Evolutionary conservation across 805 yeast genomes (phyloP).

Genomic region (Metschnikowia peoriensis): DNA sequence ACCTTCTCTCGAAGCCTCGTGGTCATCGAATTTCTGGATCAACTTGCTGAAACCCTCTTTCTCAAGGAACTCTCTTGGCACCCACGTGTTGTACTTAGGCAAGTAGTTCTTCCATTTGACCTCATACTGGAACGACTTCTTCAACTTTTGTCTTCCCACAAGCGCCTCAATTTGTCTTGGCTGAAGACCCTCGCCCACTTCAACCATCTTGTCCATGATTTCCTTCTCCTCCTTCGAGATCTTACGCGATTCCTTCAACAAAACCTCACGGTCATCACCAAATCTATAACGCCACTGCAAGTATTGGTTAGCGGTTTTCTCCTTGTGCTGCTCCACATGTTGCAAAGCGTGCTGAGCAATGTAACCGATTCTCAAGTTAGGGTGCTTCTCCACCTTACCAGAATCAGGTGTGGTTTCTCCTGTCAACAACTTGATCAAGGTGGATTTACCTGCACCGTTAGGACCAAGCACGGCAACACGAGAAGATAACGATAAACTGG

Average conservation of each 20-base stretch:
- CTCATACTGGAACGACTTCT: conserved; percentile 96
- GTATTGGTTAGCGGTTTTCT: conserved; percentile 96
- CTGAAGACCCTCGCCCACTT: conserved; percentile 83
- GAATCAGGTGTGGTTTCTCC: conserved; percentile 84
- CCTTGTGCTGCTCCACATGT: conserved; percentile 96
- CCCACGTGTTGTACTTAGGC: conserved; percentile 93
- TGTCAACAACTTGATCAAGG: conserved; percentile 87
- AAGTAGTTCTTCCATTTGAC: conserved; percentile 90
- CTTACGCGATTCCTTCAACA: conserved; percentile 85
- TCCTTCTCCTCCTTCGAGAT: conserved; percentile 72
- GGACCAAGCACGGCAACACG: conserved; percentile 97
- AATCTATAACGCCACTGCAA: conserved; percentile 97
- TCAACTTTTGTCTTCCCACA: conserved; percentile 95
- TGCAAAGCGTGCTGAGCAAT: conserved; percentile 98
- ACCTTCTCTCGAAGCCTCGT: conserved; percentile 50
- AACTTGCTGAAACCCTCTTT: conserved; percentile 50
- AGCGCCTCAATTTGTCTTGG: conserved; percentile 87
- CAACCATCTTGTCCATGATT: conserved; percentile 74
- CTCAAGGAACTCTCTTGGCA: conserved; percentile 75
- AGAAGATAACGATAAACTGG: conserved; percentile 92
- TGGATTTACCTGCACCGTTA: conserved; percentile 98
- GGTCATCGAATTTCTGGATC: conserved; percentile 46
- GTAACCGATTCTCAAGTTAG: conserved; percentile 95
- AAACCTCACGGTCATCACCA: conserved; percentile 97
- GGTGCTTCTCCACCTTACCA: conserved; percentile 96